Evolutionary conservation across 352 stramenopile genomes (phyloP).

Genomic region (Globisporangium abappressorium): DNA sequence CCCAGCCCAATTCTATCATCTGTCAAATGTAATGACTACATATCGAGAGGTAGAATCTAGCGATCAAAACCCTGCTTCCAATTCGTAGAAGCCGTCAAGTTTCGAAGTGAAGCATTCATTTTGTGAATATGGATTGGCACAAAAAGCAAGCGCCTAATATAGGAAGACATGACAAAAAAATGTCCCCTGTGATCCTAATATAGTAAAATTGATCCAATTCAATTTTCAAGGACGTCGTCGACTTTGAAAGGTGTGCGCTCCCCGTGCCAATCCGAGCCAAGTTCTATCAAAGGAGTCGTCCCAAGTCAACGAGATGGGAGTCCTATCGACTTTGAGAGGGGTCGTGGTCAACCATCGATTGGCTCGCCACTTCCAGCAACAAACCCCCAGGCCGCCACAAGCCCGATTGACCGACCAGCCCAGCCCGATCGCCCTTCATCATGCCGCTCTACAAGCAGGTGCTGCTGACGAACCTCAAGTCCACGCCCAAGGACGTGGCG

Average conservation of each 20-base stretch:
- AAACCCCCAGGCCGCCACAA: neutral
- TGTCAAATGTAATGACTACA: too few relatives aligned
- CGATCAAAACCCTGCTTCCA: too few relatives aligned
- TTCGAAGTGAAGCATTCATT: too few relatives aligned
- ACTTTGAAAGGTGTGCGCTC: neutral
- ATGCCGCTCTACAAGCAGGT: slow-evolving; percentile 91
- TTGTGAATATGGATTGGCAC: too few relatives aligned
- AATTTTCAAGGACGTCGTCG: neutral
- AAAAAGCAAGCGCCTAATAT: too few relatives aligned
- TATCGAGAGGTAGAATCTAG: too few relatives aligned
- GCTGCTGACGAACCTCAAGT: slow-evolving; percentile 87
- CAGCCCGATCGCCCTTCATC: neutral
- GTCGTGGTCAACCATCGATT: neutral
- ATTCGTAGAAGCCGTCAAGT: too few relatives aligned
- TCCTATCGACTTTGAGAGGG: neutral
- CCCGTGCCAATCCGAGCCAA: neutral
- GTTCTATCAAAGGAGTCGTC: neutral
- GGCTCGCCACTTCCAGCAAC: neutral
- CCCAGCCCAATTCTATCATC: too few relatives aligned
- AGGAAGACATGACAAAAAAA: too few relatives aligned
- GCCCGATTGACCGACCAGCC: neutral
- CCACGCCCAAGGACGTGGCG: slow-evolving; percentile 76
- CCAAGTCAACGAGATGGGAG: neutral
- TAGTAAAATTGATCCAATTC: neutral
- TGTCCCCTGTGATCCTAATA: neutral